Percentiles rank a stretch among this genome's conserved stretches.
Evolutionary conservation across 768 basidiomycete genomes (phyloP).

Genomic region (Trametopsis cervina): DNA sequence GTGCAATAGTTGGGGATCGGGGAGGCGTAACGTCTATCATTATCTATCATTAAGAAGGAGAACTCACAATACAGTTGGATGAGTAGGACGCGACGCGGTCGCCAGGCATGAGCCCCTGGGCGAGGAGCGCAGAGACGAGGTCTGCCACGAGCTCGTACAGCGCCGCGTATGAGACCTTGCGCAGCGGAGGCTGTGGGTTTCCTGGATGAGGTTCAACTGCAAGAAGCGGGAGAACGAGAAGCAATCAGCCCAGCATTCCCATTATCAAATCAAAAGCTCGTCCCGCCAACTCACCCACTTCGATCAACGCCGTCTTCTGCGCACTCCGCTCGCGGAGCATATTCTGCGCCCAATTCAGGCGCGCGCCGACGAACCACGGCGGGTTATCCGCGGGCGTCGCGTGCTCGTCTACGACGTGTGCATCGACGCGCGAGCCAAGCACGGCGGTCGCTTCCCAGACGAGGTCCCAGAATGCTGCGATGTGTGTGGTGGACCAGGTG

Average conservation of each 20-base stretch:
- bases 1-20: no score
- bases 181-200: conserved; percentile 35
- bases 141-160: conserved; percentile 52
- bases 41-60: no score
- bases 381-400: conserved; percentile 57
- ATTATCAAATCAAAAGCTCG: no score
- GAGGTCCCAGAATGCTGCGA: conserved; percentile 60
- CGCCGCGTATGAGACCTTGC: conserved; percentile 46
- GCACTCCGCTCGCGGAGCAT: conserved; percentile 55
- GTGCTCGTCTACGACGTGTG: conserved; percentile 47
- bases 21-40: no score
- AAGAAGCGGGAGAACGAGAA: conserved; percentile 5
- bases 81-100: conserved; percentile 75
- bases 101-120: conserved; percentile 48
- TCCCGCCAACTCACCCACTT: conserved; percentile 51
- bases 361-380: conserved; percentile 61
- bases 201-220: conserved; percentile 58
- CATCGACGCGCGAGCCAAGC: conserved; percentile 57
- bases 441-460: conserved; percentile 68
- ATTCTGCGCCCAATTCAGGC: conserved; percentile 78
- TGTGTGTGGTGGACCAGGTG: conserved; percentile 52
- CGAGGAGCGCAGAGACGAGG: conserved; percentile 49
- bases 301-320: conserved; percentile 58
- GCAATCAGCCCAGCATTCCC: no score
- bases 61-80: conserved; percentile 68